Base-by-base conservation (phyloP, 495 filamentous ascomycete species). In the Penicillium canariense region DNA sequence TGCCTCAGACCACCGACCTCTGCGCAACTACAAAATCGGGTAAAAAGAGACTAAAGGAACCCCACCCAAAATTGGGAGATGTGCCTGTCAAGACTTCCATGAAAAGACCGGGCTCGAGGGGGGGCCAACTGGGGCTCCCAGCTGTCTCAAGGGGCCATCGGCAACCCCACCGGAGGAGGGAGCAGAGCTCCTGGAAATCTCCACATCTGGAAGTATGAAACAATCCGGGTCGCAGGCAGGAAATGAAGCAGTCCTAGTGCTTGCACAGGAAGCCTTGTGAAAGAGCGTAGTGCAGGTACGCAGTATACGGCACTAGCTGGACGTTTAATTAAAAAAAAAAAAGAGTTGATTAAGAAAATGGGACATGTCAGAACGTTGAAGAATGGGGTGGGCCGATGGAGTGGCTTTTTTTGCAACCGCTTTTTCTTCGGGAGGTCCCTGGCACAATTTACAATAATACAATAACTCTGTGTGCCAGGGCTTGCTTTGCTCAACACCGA, bases 151-250 rank as follows among this genome's bases (percentile, higher is more conserved):
- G 26, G 43, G 43, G 23, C 20, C 1, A 15, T 32, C 5, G 48
- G 4, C 17, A 42, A 14, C 48, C 42, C 47, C 43, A 49, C 48
- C 42, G 31, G 22, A 26, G 25, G 12, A 35, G 30, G 30, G 22
- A 48, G 35, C 43, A 31, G 42, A 55, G 48, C 57, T 60, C 57
- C 57, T 60, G 44, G 52, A 60, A 60, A 48, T 60, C 57, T 60
- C 57, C 57, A 60, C 57, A 60, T 55, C n/a, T 34, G 26, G 14
- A 42, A 28, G 38, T 48, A 50, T 58, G 59, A 61, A 58, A 57
- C 54, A 61, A 18, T 48, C 18, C 48, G 39, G 40, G 58, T 60
- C 44, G 46, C 58, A 60, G 43, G 48, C 44, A 53, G 52, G 55
- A 55, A 56, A 56, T 60, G 52, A 60, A 54, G 44, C 27, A 14